phyloP scores from a whole-genome alignment of 2,329 filamentous ascomycete genomes.

The Sarocladium oryzae region DNA sequence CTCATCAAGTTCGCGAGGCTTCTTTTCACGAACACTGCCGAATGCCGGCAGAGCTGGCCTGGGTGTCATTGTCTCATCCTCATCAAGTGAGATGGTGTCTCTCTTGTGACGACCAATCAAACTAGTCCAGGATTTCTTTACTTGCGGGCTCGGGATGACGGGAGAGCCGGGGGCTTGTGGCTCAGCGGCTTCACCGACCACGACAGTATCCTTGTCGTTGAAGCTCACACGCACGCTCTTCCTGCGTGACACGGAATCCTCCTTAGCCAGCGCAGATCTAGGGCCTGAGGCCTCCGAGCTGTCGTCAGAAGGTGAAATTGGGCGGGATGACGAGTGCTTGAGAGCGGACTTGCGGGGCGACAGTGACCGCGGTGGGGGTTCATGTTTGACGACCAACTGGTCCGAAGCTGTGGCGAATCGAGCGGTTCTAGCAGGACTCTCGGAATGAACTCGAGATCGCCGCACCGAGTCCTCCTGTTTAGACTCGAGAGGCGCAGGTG shows the following conservation, averaged over 20 bases:
- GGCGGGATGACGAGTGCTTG: slow-evolving; percentile 53
- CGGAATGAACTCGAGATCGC: slow-evolving; percentile 36
- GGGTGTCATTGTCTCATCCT: slow-evolving; percentile 67
- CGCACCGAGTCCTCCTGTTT: slow-evolving; percentile 14
- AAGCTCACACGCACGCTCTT: slow-evolving; percentile 73
- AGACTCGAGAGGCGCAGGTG: neutral
- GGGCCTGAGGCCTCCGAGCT: slow-evolving; percentile 37
- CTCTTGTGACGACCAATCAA: slow-evolving; percentile 46
- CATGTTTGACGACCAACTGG: slow-evolving; percentile 53
- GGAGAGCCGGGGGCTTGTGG: slow-evolving; percentile 30
- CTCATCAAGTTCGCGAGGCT: slow-evolving; percentile 46
- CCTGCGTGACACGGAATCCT: slow-evolving; percentile 40
- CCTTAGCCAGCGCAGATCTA: slow-evolving; percentile 26
- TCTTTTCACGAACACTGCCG: slow-evolving; percentile 64
- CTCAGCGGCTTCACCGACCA: slow-evolving; percentile 42
- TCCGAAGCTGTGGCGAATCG: slow-evolving; percentile 58
- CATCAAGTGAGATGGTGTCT: slow-evolving; percentile 41
- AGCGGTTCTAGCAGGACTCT: slow-evolving; percentile 63
- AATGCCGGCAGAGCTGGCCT: slow-evolving; percentile 67
- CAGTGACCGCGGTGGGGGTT: slow-evolving; percentile 62
- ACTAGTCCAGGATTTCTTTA: slow-evolving; percentile 44
- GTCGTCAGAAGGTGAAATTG: slow-evolving; percentile 44
- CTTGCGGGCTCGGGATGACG: slow-evolving; percentile 27
- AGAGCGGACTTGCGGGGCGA: slow-evolving; percentile 74
- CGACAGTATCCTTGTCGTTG: slow-evolving; percentile 55